A percentile compares a stretch with the other conserved stretches of the same genome.
Evolutionary conservation across 1,284 basidiomycete genomes (phyloP).

Genomic region (Trametes polyzona): DNA sequence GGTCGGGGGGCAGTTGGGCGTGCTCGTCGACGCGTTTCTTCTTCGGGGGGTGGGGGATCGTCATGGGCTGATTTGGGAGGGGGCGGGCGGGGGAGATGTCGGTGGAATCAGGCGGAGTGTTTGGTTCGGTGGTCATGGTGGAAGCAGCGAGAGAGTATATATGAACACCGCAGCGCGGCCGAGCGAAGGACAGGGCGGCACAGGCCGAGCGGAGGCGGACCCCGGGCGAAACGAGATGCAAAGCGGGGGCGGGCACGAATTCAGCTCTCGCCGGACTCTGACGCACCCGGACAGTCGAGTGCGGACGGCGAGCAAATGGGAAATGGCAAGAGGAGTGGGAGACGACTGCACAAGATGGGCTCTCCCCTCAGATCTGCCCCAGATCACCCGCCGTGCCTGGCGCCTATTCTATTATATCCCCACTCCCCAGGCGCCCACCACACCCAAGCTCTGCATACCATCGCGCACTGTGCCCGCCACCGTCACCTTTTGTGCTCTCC

Average conservation of each 20-base stretch:
- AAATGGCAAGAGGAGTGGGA: not conserved
- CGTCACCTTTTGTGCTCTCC: not conserved
- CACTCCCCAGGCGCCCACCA: not conserved
- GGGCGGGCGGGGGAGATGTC: constrained; percentile 32
- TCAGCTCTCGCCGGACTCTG: not conserved
- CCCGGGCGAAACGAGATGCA: not conserved
- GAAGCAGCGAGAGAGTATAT: constrained; percentile 31
- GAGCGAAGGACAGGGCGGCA: constrained; percentile 4
- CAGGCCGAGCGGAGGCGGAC: not conserved
- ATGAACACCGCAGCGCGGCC: constrained; percentile 25
- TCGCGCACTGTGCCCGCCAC: not conserved
- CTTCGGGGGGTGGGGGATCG: constrained; percentile 62
- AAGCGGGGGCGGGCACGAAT: not conserved
- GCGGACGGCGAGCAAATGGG: not conserved
- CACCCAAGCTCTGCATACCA: not conserved
- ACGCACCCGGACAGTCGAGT: not conserved
- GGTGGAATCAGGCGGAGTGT: constrained; percentile 49
- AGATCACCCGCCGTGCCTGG: constrained; percentile 11
- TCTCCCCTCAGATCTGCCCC: not conserved
- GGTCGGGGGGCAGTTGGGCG: constrained; percentile 52
- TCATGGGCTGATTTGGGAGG: constrained; percentile 39
- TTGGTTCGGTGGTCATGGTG: constrained; percentile 53
- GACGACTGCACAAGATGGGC: not conserved
- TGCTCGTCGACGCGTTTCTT: constrained; percentile 73
- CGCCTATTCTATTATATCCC: constrained; percentile 7